Conservation (phyloP, 1,139 yeast species). For the Geotrichum klebahnii region DNA sequence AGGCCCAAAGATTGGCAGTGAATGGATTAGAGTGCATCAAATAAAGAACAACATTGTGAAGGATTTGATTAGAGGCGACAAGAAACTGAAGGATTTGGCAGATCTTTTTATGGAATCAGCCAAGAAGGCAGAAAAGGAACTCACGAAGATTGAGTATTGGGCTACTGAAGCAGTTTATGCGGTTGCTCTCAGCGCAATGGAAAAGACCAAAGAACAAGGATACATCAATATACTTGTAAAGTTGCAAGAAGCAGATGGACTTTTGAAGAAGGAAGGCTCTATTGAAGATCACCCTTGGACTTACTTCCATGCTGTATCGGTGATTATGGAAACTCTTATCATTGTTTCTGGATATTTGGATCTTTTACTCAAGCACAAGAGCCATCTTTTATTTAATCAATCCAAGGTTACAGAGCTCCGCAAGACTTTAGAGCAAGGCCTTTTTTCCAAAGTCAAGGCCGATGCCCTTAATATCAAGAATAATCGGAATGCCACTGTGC, state of each 20-base stretch:
- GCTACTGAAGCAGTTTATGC: slow-evolving; percentile 29
- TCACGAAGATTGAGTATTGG: slow-evolving; percentile 41
- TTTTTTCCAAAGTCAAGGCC: slow-evolving; percentile 22
- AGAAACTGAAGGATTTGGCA: slow-evolving; percentile 21
- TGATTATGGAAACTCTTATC: slow-evolving; percentile 34
- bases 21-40: slow-evolving; percentile 30
- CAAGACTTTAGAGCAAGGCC: slow-evolving; percentile 12
- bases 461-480: slow-evolving; percentile 27
- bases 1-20: slow-evolving; percentile 30
- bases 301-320: slow-evolving; percentile 33
- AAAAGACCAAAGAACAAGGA: slow-evolving; percentile 17
- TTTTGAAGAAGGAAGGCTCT: slow-evolving; percentile 8
- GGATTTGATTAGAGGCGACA: slow-evolving; percentile 25
- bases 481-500: slow-evolving; percentile 22
- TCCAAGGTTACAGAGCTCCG: slow-evolving; percentile 22
- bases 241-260: slow-evolving; percentile 18
- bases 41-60: slow-evolving; percentile 29
- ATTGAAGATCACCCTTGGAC: slow-evolving; percentile 29
- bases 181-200: slow-evolving; percentile 25
- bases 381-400: slow-evolving; percentile 22
- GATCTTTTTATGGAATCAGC: neutral
- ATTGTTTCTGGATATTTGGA: slow-evolving; percentile 27
- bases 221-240: slow-evolving; percentile 19
- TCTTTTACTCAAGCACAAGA: slow-evolving; percentile 26
- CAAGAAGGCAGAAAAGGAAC: slow-evolving; percentile 17